Evolutionary conservation across 345 rosid species (phyloP).

Genomic region (Gossypium bickii): DNA sequence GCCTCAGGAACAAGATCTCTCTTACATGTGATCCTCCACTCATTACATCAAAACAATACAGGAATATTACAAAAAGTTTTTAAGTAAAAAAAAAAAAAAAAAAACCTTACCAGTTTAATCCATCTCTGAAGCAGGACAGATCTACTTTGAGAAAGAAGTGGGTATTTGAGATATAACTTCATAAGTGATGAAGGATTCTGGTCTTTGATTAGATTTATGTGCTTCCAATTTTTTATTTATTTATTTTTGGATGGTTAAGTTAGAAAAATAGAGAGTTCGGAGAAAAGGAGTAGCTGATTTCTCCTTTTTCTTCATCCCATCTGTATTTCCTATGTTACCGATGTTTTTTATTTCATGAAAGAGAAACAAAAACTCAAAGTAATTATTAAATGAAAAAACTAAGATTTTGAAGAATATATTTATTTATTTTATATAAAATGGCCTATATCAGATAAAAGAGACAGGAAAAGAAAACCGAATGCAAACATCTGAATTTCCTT

Average conservation of each 20-base stretch:
- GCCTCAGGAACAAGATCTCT: conserved; percentile 24
- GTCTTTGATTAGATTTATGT: neutral
- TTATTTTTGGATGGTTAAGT: neutral
- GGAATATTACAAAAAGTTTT: neutral
- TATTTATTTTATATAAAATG: conserved; percentile 16
- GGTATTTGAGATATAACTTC: conserved; percentile 13
- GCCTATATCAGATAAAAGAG: conserved; percentile 9
- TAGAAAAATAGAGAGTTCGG: conserved; percentile 24
- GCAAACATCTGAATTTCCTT: conserved; percentile 26
- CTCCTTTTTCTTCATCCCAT: conserved; percentile 21
- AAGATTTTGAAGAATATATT: too few species aligned
- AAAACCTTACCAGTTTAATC: conserved; percentile 12
- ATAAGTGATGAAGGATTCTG: neutral
- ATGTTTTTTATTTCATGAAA: conserved; percentile 29
- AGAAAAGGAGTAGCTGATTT: conserved; percentile 12
- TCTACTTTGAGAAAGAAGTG: conserved; percentile 30
- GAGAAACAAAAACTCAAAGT: conserved; percentile 19
- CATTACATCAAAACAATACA: conserved; percentile 11
- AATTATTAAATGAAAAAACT: neutral
- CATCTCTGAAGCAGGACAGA: conserved; percentile 25
- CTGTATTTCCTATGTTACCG: conserved; percentile 35
- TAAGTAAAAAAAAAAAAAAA: neutral
- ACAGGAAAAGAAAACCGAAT: neutral
- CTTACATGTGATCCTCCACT: conserved; percentile 28
- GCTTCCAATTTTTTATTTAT: too few species aligned